Base-by-base conservation (phyloP, 345 rosid species). In the Syzygium jambos region DNA sequence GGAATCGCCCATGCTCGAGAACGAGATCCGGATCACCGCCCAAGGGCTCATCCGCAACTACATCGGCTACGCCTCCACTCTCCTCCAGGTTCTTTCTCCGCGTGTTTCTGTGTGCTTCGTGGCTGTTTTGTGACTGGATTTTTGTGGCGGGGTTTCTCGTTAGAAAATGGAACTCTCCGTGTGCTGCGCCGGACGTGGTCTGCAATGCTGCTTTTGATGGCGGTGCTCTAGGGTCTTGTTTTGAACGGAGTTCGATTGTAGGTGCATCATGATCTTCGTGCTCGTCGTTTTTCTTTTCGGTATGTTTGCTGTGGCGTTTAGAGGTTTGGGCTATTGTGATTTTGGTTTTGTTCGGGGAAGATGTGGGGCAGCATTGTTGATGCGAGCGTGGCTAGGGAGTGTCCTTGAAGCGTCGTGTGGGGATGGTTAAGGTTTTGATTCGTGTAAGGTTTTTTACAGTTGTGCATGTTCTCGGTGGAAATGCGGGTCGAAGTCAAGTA, bases 21-120 rank as follows among this genome's bases (percentile, higher is more conserved):
- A 96, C 89, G 98, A 97, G 95, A 95, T 97, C 91, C 96, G 98
- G 85, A 96, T 96, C 95, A 97, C 98, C 78, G 89, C 96, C 25
- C 93, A 91, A 38, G 98, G 99, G 6, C 94, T 93, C 68, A 92
- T 96, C 89, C 90, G 96, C 4, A 97, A 95, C 93, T 97, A 95
- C 92, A 93, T 96, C 94, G 94, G 87, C 91, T 97, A 97, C 84
- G 98, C 96, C 78, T 91, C 93, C 78, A 91, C 94, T 77, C 97
- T 97, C 87, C 96, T 97, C 84, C 98, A 94, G 94, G 99, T 96
- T 34, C 82, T 34, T 6, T 51, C 73, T 56, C 85, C 10, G 23
- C 85, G 55, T 84, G 19, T 34, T 43, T 59, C 55, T 65, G 34
- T 2, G 12, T 30, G 17, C 85, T 21, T 68, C 23, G 85, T n/a